A percentile compares a stretch with the other conserved stretches of the same genome.
Conservation (phyloP, 352 stramenopile genomes). For the Halophytophthora batemanensis region DNA sequence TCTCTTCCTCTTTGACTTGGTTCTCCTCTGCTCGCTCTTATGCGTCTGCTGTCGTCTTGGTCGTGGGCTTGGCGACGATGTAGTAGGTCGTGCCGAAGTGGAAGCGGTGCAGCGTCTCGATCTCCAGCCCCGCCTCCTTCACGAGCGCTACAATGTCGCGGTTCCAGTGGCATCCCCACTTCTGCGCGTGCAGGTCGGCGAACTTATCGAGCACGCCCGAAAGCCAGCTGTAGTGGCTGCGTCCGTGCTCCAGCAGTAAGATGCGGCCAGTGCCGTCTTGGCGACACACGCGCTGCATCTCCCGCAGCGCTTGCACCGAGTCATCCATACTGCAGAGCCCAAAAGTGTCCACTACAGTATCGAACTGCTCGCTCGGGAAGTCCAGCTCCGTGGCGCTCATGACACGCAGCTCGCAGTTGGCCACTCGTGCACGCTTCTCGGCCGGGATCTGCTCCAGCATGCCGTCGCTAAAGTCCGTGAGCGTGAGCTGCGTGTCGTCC, state of each 20-base stretch:
- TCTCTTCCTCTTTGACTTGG: no score
- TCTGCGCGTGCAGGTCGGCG: conserved; percentile 87
- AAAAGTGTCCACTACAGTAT: conserved; percentile 97
- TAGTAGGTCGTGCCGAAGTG: conserved; percentile 96
- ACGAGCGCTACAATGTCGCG: conserved; percentile 92
- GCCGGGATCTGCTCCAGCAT: conserved; percentile 70
- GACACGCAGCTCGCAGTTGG: conserved; percentile 38
- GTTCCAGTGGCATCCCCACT: conserved; percentile 97
- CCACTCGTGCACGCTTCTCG: conserved; percentile 14
- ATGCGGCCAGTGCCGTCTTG: conserved; percentile 61
- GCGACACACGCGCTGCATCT: conserved; percentile 95
- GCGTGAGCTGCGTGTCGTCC: conserved; percentile 30
- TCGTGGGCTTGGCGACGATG: conserved; percentile 61
- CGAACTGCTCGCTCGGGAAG: conserved; percentile 84
- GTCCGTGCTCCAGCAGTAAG: conserved; percentile 94
- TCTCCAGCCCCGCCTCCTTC: conserved; percentile 70
- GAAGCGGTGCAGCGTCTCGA: conserved; percentile 87
- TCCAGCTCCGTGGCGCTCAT: conserved; percentile 56
- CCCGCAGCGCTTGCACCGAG: conserved; percentile 81
- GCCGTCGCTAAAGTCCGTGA: conserved; percentile 68
- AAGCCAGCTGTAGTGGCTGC: conserved; percentile 88
- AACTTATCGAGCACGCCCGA: conserved; percentile 92
- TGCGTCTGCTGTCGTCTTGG: not conserved
- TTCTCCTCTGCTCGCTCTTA: no score
- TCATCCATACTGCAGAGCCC: conserved; percentile 96